phyloP scores from a whole-genome alignment of 202 grass and related monocot genomes.

The Zoysia matrella region DNA sequence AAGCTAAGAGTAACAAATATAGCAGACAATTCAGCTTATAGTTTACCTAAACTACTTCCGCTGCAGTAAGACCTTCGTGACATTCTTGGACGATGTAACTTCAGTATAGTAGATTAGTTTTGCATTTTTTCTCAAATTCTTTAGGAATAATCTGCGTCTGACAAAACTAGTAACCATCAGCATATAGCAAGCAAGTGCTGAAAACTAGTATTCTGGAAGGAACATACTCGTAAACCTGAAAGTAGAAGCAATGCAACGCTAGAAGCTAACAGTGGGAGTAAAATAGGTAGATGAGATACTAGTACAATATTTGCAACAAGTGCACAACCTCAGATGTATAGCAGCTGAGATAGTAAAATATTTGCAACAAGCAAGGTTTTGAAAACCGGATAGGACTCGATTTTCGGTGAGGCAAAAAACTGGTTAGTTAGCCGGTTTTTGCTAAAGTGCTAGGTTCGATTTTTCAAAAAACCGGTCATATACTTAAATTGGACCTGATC shows the following conservation, averaged over 20 bases:
- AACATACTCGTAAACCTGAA: background rate
- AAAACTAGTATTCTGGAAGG: background rate
- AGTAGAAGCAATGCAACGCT: background rate
- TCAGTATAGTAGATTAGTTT: conserved; percentile 28
- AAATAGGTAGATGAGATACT: too few species aligned
- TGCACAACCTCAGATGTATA: background rate
- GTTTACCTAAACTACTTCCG: background rate
- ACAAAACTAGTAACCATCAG: background rate
- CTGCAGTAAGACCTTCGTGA: background rate
- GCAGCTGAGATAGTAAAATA: too few species aligned
- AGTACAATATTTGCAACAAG: too few species aligned
- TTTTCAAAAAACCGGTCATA: too few species aligned
- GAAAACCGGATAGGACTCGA: too few species aligned
- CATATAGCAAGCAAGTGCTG: background rate
- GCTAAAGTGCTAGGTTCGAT: too few species aligned
- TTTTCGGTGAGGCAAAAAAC: too few species aligned
- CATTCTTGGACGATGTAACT: background rate
- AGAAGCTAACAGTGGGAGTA: too few species aligned
- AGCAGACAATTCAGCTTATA: background rate
- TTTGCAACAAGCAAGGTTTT: too few species aligned
- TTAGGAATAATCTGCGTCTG: background rate
- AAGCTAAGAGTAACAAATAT: background rate
- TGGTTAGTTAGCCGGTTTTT: too few species aligned
- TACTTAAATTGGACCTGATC: too few species aligned
- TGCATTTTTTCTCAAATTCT: background rate